Base-by-base conservation (phyloP, 352 stramenopile genomes). In the Phytophthora quininea region DNA sequence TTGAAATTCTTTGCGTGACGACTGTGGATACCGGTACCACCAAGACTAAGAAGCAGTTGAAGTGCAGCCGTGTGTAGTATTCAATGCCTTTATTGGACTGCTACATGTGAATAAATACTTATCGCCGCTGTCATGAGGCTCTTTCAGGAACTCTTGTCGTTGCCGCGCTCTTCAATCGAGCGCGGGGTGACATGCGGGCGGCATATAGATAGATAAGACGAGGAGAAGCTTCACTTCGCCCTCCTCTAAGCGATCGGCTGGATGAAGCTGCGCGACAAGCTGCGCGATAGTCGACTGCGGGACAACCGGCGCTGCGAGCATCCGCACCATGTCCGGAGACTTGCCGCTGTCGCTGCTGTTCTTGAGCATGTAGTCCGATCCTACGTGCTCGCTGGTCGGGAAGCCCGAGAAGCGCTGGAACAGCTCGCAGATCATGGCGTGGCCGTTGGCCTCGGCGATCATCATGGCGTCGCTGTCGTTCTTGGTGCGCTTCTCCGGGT, bases 391-490 rank as follows among this genome's bases (percentile, higher is more conserved):
- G 51, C 64, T 68, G 10, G 46, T 65, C 33, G 50, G 54, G 37
- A 70, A 49, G 31, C 62, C 67, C 30, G 74, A 73, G 46, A 87
- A 81, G 11, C 72, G 73, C 64, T 90, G 80, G 45, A 93, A 76
- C 43, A 93, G 53, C 51, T 88, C 83, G 62, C 83, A 92, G 54
- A 93, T 80, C 24, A 70, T 74, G 35, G 74, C 62, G 61, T 92
- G 79, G 53, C 80, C 86, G 60, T 92, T 89, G 53, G 78, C 77
- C 29, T 83, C 68, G 2, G 86, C 86, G 56, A 93, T 92, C 83
- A 87, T 86, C 53, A 92, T 74, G 2, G 82, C 83, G 48, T 93
- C 82, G 63, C 83, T 93, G 65, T 89, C 82, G 66, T 88, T 90
- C 66, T 87, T 89, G 61, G 86, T 92, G 62, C 80, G 79, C 55